These are phyloP conservation scores for Vigna nakashimae DNA, from an alignment of 306 rosid species.

Conservation along the genomic window DNA sequence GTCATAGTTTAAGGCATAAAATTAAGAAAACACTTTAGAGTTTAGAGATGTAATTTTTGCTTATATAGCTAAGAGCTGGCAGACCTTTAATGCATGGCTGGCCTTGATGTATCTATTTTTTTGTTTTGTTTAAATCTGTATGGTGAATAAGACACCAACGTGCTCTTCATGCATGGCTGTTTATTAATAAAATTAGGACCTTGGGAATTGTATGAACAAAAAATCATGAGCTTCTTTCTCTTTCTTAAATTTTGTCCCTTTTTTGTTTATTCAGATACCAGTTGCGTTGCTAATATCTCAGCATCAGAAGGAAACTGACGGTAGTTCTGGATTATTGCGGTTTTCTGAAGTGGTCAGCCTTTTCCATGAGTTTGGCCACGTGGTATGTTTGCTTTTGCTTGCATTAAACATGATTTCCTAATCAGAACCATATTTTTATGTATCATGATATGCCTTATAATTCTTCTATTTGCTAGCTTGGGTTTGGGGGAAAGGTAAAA, in stretches of 20 bases:
- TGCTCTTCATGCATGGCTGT: not conserved
- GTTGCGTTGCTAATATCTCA: conserved; percentile 81
- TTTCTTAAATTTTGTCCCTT: conserved; percentile 7
- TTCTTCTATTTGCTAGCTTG: conserved; percentile 32
- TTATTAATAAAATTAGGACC: not conserved
- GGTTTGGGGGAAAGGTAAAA: not conserved
- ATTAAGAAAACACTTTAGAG: not conserved
- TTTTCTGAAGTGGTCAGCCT: conserved; percentile 94
- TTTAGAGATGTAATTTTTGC: not conserved
- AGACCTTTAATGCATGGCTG: conserved; percentile 9
- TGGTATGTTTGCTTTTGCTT: conserved; percentile 73
- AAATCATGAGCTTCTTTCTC: not conserved
- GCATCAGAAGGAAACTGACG: conserved; percentile 63
- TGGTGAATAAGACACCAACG: not conserved
- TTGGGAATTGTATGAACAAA: conserved; percentile 19
- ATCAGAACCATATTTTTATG: conserved; percentile 30
- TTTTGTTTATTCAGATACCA: conserved; percentile 65
- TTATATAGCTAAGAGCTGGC: not conserved
- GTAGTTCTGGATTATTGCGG: conserved; percentile 73
- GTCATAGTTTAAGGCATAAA: not conserved
- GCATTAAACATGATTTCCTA: conserved; percentile 36
- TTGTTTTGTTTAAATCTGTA: conserved; percentile 25
- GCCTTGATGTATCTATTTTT: not conserved
- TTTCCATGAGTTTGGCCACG: conserved; percentile 96
- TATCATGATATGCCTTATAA: not conserved